Evolutionary conservation across 2,329 filamentous ascomycete genomes (phyloP), one percentile per base, ranked within the genome.

Genomic region (Xylaria sp.): DNA sequence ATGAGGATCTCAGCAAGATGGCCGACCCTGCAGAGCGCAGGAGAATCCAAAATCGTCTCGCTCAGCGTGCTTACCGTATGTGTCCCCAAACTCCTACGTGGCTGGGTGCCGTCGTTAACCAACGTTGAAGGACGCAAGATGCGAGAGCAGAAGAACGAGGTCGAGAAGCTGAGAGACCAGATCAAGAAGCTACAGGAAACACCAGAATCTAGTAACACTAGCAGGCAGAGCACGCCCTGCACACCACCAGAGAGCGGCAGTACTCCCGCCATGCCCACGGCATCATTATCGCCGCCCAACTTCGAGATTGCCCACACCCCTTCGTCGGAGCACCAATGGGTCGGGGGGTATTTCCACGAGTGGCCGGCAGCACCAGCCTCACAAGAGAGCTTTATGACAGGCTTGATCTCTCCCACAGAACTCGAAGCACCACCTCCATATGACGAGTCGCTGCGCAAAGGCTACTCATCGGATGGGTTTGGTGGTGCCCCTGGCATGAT

Each of bases 91-190:
- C 1, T 17, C 31, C 29, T 17, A 10, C 9, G 17, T 47, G 2
- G 15, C 17, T 22, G 25, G 22, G 54, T 17, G 20, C 20, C 5
- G 31, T 53, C 39, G 54, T 36, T 68, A 67, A 70, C 65, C 25
- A 27, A 31, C 15, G 6, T 9, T 11, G 3, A 54, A 73, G 72
- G 72, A 55, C 72, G 72, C 51, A 73, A 73, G 65, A 71, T 73
- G 72, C 62, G 71, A 50, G 69, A 73, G 51, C 66, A 72, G 54
- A 73, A 72, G 65, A 73, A 72, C 38, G 72, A 73, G 58, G 72
- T 73, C 39, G 72, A 73, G 65, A 73, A 72, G 58, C 38, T 73
- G 50, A 70, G 71, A 62, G 69, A 72, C 17, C 69, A 73, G 61
- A 69, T 73, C 63, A 70, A 72, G 60, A 69, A 69, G 47, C 61